Evolutionary conservation across 176 grass and related monocot species (phyloP).

Genomic region (Calamus simplicifolius): DNA sequence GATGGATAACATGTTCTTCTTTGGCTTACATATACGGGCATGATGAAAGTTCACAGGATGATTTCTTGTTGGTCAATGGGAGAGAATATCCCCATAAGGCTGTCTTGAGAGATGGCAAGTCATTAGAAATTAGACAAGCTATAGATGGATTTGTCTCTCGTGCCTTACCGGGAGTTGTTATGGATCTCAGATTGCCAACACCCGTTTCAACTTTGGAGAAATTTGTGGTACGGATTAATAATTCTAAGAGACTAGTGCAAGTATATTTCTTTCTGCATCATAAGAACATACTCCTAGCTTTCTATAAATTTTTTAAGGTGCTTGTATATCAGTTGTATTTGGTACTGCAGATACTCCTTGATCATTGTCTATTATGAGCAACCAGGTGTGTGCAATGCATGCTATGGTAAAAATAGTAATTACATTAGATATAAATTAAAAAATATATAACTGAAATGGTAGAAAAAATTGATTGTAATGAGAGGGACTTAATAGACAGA

Average conservation of each 20-base stretch:
- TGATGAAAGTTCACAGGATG: slow-evolving; percentile 37
- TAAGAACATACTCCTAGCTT: no score
- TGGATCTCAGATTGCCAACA: slow-evolving; percentile 41
- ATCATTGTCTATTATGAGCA: no score
- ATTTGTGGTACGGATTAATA: slow-evolving; percentile 51
- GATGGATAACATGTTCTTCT: slow-evolving; percentile 65
- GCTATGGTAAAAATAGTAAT: no score
- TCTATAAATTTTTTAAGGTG: no score
- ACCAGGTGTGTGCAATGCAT: no score
- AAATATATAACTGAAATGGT: no score
- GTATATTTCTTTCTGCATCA: no score
- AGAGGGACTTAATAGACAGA: no score
- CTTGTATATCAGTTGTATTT: no score
- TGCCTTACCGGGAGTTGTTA: slow-evolving; percentile 42
- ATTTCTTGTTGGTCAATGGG: slow-evolving; percentile 47
- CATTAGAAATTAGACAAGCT: slow-evolving; percentile 70
- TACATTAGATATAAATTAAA: no score
- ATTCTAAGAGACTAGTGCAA: background rate
- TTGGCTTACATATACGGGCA: slow-evolving; percentile 65
- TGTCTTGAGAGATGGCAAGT: slow-evolving; percentile 51
- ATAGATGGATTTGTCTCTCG: slow-evolving; percentile 65
- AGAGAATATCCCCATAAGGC: slow-evolving; percentile 58
- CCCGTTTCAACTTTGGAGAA: slow-evolving; percentile 79
- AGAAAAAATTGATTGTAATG: no score
- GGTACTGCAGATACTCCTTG: no score